Evolutionary conservation across 1,139 yeast genomes (phyloP), one percentile per base, ranked within the genome.

Genomic region (Zygosaccharomyces sapae): DNA sequence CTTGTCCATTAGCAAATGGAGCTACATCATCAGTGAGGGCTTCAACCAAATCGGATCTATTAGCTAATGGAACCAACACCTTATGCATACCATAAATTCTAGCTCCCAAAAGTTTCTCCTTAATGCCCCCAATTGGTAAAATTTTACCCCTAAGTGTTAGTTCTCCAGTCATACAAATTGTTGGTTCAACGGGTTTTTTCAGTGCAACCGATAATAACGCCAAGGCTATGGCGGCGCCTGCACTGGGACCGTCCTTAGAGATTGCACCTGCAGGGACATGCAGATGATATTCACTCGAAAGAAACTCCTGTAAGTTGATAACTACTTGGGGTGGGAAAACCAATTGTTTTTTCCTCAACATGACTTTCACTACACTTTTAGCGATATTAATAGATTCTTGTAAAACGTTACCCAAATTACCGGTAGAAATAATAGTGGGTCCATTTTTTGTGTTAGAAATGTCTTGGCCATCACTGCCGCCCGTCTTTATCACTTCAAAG

Each of bases 161-260:
- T 63, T 89, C 97, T 4, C 97, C 97, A 0, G 97, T 89, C 96
- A 89, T 86, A 48, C 97, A 96, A 49, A 87, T 70, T 47, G 77
- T 74, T 10, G 77, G 67, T 4, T 86, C 82, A 9, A 88, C 86
- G 0, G 89, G 83, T 51, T 74, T 76, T 51, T 82, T 77, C 46
- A 87, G 67, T 3, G 89, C 75, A 49, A 86, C 71, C 0, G 96
- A 87, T 39, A 89, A 69, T 47, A 89, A 72, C 63, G 89, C 86
- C 43, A 88, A 68, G 0, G 96, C 85, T 80, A 89, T 87, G 3
- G 97, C 87, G 38, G 87, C 80, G 36, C 97, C 97, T 0, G 97
- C 97, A 34, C 90, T 82, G 1, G 97, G 97, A 0, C 97, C 97
- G 64, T 89, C 97, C 67, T 89, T 89, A 31, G 85, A 82, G 36